Base-by-base conservation (phyloP, 78 protist species). In the Corallochytrium limacisporum region DNA sequence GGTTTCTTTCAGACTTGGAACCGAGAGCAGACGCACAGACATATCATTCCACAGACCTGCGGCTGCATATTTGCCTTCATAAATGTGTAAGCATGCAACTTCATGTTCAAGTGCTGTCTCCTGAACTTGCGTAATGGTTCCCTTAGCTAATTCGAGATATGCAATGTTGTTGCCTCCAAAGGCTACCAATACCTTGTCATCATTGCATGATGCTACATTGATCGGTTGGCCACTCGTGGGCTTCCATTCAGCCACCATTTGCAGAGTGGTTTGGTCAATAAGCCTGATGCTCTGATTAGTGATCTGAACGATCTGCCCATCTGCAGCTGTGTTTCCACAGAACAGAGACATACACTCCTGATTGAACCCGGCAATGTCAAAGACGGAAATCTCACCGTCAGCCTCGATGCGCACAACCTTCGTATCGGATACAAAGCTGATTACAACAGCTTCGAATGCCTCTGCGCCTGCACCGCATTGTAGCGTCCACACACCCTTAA, bases 11-110 rank as follows among this genome's bases (percentile, higher is more conserved):
- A 90, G 66, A 24, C 42, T 13, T n/a, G 89, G 87, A n/a, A 85
- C n/a, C 20, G 5, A 9, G 20, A 90, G 60, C 18, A 87, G 20
- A 4, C 78, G 38, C 1, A 88, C 54, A 15, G 69, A 39, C 22
- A 82, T 66, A 36, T 71, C 90, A 15, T 69, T 65, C 95, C 95
- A 90, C 36, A 74, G 8, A 3, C 95, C 95, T 37, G 65, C 87
- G 16, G 78, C 75, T n/a, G 28, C 65, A 51, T 22, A 78, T 0
- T 3, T 4, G 18, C 39, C 59, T 36, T 67, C 53, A 20, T 55
- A 37, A 18, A 82, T 54, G 62, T 82, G 70, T 4, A 87, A 9
- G 78, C 92, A 87, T 5, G 88, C 60, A 7, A 87, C 65, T 62
- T 87, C 92, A 36, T 75, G 62, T 20, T 55, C 76, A 39, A 80